Conservation (phyloP, 2,329 filamentous ascomycete genomes). For the Paramyrothecium sp. region DNA sequence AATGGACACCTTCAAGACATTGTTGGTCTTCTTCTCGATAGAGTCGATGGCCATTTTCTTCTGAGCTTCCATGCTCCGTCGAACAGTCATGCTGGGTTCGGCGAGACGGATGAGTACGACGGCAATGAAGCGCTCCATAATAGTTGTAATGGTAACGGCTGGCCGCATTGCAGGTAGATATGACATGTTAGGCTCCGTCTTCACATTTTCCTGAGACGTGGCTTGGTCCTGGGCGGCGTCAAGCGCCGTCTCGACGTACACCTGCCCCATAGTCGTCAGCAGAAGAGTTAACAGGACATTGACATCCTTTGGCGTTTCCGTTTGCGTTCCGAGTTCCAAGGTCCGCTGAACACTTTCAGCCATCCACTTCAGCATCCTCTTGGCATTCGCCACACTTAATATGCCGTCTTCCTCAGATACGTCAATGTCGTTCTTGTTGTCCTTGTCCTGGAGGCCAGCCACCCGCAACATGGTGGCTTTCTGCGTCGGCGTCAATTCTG, state of each 20-base stretch:
- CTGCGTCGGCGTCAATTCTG: constrained; percentile 83
- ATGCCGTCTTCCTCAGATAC: constrained; percentile 87
- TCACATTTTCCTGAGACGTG: constrained; percentile 72
- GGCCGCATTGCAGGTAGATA: constrained; percentile 79
- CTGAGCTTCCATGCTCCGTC: constrained; percentile 84
- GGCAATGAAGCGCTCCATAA: constrained; percentile 90
- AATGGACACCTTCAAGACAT: constrained; percentile 54
- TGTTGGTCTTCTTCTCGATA: constrained; percentile 80
- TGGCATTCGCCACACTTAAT: constrained; percentile 82
- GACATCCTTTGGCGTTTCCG: constrained; percentile 92
- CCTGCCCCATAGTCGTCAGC: constrained; percentile 82
- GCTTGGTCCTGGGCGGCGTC: constrained; percentile 73
- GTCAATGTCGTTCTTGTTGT: constrained; percentile 82
- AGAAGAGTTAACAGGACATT: constrained; percentile 80
- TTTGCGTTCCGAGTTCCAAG: constrained; percentile 82
- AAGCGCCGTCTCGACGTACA: constrained; percentile 67
- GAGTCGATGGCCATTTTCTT: constrained; percentile 69
- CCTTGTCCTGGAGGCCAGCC: constrained; percentile 76
- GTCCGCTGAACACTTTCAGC: constrained; percentile 91
- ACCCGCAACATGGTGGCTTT: constrained; percentile 88
- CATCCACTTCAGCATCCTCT: constrained; percentile 96
- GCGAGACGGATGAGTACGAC: constrained; percentile 89
- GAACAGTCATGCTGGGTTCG: constrained; percentile 84
- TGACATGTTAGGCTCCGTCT: constrained; percentile 81
- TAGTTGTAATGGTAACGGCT: constrained; percentile 83